Percentiles rank a stretch among this genome's conserved stretches.
Evolutionary conservation across 139 green algal species (phyloP).

Genomic region (Haematococcus lacustris): DNA sequence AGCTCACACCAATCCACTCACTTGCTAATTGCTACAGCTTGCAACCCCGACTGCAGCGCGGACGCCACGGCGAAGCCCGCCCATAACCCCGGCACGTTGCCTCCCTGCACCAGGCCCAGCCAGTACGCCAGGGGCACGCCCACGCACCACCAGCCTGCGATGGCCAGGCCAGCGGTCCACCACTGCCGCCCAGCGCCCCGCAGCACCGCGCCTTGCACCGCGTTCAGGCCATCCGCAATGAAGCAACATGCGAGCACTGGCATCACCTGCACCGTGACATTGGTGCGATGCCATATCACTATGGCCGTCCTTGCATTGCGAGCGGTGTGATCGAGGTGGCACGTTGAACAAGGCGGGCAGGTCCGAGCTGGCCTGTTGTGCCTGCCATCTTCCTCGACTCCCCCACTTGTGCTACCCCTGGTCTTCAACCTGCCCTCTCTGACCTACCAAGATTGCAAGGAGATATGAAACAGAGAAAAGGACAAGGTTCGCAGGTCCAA

Average conservation of each 20-base stretch:
- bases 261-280: slow-evolving; percentile 18
- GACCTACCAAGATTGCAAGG: no score
- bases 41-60: slow-evolving; percentile 22
- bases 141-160: slow-evolving; percentile 31
- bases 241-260: slow-evolving; percentile 26
- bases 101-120: slow-evolving; percentile 17
- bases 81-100: slow-evolving; percentile 23
- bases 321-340: no score
- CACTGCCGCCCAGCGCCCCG: slow-evolving; percentile 33
- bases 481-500: no score
- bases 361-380: no score
- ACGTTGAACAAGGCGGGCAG: no score
- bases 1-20: not conserved
- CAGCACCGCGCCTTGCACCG: slow-evolving; percentile 28
- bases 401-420: no score
- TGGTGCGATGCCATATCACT: no score
- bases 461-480: no score
- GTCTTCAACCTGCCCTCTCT: no score
- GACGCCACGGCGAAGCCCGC: slow-evolving; percentile 20
- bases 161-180: slow-evolving; percentile 22
- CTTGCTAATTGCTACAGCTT: not conserved
- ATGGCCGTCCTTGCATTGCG: no score
- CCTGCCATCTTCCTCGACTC: no score
- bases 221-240: slow-evolving; percentile 33
- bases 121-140: slow-evolving; percentile 32